Conservation (phyloP, 768 basidiomycete species). For the Agrocybe chaxingu region DNA sequence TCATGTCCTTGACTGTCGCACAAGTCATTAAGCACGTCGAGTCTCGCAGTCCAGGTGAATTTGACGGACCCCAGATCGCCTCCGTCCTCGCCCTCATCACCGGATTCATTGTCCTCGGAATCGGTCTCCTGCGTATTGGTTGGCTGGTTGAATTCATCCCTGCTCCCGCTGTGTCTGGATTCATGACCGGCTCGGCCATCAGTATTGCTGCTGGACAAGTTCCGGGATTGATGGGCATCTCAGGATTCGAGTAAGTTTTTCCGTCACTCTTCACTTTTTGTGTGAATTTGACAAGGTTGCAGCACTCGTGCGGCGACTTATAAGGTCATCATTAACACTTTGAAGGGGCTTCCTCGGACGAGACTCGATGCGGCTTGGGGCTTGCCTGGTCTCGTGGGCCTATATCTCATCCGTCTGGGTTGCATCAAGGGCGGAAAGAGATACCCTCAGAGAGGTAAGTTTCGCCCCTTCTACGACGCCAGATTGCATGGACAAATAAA, state of each 20-base stretch:
- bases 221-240: constrained; percentile 85
- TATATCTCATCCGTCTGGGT: constrained; percentile 65
- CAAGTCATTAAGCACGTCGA: constrained; percentile 75
- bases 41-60: constrained; percentile 49
- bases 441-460: constrained; percentile 61
- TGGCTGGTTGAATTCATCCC: constrained; percentile 97
- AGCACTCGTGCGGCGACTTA: constrained; percentile 87
- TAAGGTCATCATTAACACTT: constrained; percentile 86
- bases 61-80: constrained; percentile 73
- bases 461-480: background rate
- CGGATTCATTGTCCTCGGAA: constrained; percentile 87
- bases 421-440: constrained; percentile 50
- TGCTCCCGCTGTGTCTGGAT: constrained; percentile 77
- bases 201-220: constrained; percentile 87
- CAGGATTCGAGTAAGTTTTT: constrained; percentile 69
- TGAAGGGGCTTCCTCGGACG: constrained; percentile 75
- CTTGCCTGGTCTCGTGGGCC: constrained; percentile 62
- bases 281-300: constrained; percentile 7
- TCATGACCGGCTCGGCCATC: constrained; percentile 98
- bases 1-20: constrained; percentile 89
- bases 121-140: constrained; percentile 87
- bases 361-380: constrained; percentile 90
- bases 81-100: constrained; percentile 80
- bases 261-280: background rate
- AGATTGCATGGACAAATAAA: too few relatives aligned